A percentile compares a stretch with the other conserved stretches of the same genome.
phyloP scores from a whole-genome alignment of 176 grass and related monocot genomes.

The Juncus inflexus region DNA sequence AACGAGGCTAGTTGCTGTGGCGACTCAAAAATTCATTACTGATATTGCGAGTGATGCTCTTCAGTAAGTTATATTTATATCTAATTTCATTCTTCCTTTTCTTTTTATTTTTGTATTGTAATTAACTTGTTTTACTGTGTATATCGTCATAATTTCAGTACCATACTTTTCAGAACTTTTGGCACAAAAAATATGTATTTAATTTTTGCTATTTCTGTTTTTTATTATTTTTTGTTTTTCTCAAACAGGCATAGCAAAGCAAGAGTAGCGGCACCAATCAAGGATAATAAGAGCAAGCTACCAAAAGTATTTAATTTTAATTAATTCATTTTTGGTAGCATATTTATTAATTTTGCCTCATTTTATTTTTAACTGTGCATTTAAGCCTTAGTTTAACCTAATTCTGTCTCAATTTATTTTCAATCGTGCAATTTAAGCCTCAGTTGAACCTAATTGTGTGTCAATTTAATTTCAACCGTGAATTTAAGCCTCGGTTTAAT shows the following conservation, averaged over 20 bases:
- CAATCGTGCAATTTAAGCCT: too few relatives aligned
- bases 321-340: too few relatives aligned
- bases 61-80: slow-evolving; percentile 53
- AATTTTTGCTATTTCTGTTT: slow-evolving; percentile 15
- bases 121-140: slow-evolving; percentile 4
- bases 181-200: too few relatives aligned
- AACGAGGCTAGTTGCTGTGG: slow-evolving; percentile 86
- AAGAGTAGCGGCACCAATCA: slow-evolving; percentile 83
- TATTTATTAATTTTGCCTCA: slow-evolving; percentile 1
- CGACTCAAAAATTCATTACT: slow-evolving; percentile 91
- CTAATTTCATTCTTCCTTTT: background rate
- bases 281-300: slow-evolving; percentile 99
- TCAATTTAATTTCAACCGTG: too few relatives aligned
- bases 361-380: background rate
- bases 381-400: background rate
- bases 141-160: background rate
- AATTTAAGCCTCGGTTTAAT: too few relatives aligned
- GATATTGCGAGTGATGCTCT: slow-evolving; percentile 90
- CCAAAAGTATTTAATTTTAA: slow-evolving; percentile 51
- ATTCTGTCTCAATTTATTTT: background rate
- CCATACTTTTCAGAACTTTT: slow-evolving; percentile 7
- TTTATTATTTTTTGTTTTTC: slow-evolving; percentile 20
- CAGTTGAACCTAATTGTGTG: too few relatives aligned
- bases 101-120: background rate
- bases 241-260: slow-evolving; percentile 79